Percentiles rank a stretch among this genome's conserved stretches.
Evolutionary conservation across 768 basidiomycete genomes (phyloP).

Genomic region (Russula sp.): DNA sequence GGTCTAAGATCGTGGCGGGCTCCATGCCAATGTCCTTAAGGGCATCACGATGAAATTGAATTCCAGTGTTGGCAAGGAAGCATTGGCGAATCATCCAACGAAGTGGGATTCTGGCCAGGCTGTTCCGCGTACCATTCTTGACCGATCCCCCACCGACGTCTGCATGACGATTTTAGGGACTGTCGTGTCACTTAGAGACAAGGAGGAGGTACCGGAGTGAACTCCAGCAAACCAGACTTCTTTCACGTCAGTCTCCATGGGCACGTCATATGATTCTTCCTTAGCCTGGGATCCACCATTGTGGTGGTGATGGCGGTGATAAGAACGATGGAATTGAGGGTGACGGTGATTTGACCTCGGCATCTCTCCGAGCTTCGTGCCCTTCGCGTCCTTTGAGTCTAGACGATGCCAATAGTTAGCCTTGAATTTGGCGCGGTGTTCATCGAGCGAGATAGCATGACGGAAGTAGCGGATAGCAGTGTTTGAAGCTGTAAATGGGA

Average conservation of each 20-base stretch:
- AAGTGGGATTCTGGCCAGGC: conserved; percentile 61
- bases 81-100: conserved; percentile 50
- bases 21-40: conserved; percentile 28
- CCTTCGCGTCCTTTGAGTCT: conserved; percentile 34
- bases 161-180: conserved; percentile 23
- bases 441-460: conserved; percentile 65
- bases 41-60: conserved; percentile 32
- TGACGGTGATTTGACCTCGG: conserved; percentile 29
- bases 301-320: neutral
- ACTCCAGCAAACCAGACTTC: conserved; percentile 81
- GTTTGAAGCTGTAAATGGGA: conserved; percentile 62
- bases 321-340: conserved; percentile 11
- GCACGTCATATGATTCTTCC: conserved; percentile 31
- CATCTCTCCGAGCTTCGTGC: conserved; percentile 46
- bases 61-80: conserved; percentile 40
- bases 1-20: conserved; percentile 24
- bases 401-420: conserved; percentile 23
- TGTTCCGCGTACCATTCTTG: conserved; percentile 46
- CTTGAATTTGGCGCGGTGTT: conserved; percentile 54
- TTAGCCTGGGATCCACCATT: conserved; percentile 34
- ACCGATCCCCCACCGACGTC: conserved; percentile 74
- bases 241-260: conserved; percentile 50
- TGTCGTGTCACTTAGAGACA: neutral
- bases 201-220: conserved; percentile 48
- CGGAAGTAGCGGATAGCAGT: conserved; percentile 56